Evolutionary conservation across 1,139 yeast genomes (phyloP), one percentile per base, ranked within the genome.

Genomic region (Candida albicans): DNA sequence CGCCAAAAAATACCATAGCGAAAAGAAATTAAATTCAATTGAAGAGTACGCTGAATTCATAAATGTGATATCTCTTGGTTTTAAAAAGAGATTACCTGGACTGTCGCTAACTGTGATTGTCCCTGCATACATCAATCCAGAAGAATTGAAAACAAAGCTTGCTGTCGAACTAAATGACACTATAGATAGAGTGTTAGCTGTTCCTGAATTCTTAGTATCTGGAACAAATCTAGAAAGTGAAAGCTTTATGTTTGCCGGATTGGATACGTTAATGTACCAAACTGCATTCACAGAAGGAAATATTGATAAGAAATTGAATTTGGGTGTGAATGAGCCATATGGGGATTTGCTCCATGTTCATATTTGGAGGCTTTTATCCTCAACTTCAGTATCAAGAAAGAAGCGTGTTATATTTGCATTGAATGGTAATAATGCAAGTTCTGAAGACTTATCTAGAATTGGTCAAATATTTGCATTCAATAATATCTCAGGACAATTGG

Each of bases 311-410:
- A 11, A 22, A 10, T 40, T 25, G 38, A 27, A 26, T 24, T 34
- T 6, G 35, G 69, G 68, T 14, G 47, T 64, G 8, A 43, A 48
- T n/a, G 56, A 60, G 33, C 67, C 69, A 2, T 44, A 51, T 29
- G 52, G 52, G 34, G 68, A 64, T 45, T 51, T 65, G 18, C 30
- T 45, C 2, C 30, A 42, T 25, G 3, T 27, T 9, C 40, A 39
- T 24, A 18, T 42, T 22, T 33, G 41, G 41, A 45, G 40, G 25
- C 3, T 18, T 18, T 32, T 39, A 32, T 14, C 24, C 9, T 7
- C 13, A 2, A 7, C 33, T 11, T 24, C 32, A 13, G 13, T 18
- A 4, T 33, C 39, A 13, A 45, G 41, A 6, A 52, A 55, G 37
- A 52, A 51, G 37, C 44, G 56, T 2, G 35, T 59, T 25, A 47